A percentile compares a stretch with the other conserved stretches of the same genome.
Conservation (phyloP, 208 protist genomes). For the Perkinsela sp. region DNA sequence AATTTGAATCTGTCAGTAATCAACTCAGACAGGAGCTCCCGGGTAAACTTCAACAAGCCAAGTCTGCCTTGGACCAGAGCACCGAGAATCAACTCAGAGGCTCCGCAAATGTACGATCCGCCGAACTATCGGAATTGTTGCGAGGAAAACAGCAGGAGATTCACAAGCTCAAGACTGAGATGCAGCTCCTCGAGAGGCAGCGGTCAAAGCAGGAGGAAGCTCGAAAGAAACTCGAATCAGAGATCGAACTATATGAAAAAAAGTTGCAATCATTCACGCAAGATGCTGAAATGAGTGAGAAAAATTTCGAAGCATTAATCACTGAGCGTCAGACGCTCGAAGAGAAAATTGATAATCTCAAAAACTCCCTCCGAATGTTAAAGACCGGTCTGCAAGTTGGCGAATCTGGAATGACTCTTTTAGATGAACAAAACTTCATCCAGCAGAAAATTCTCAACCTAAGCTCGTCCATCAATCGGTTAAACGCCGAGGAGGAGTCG, state of each 20-base stretch:
- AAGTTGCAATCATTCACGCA: neutral
- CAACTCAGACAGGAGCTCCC: neutral
- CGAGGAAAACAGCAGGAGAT: neutral
- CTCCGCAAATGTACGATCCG: neutral
- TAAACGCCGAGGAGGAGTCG: neutral
- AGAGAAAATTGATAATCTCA: neutral
- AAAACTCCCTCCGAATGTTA: neutral
- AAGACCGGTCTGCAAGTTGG: neutral
- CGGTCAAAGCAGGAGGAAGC: neutral
- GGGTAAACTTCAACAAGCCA: neutral
- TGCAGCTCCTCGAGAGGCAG: neutral
- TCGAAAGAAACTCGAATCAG: neutral
- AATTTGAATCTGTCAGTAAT: neutral
- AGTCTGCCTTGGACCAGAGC: neutral
- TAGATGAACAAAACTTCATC: neutral
- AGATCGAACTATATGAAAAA: neutral
- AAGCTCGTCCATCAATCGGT: neutral
- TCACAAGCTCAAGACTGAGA: neutral
- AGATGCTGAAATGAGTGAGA: neutral
- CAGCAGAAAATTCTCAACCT: neutral
- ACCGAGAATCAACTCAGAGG: neutral
- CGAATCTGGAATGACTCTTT: neutral
- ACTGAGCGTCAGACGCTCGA: neutral
- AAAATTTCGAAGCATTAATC: neutral
- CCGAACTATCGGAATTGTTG: neutral